Evolutionary conservation across 2,329 filamentous ascomycete species (phyloP).

Genomic region (Colletotrichum trifolii): DNA sequence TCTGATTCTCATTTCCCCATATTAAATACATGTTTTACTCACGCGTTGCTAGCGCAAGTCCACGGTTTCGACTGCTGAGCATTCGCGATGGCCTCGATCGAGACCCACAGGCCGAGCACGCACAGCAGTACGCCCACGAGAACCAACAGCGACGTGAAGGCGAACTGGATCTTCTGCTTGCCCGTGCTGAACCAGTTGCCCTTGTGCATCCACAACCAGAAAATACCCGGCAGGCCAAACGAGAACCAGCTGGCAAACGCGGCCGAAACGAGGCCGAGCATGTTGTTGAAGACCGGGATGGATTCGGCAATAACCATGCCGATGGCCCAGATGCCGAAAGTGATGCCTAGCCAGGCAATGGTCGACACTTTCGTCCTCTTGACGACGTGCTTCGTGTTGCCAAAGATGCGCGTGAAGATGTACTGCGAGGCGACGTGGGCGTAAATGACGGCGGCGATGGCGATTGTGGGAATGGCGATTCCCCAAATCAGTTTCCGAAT

Average conservation of each 20-base stretch:
- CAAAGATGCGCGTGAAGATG: slow-evolving; percentile 72
- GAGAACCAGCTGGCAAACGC: slow-evolving; percentile 77
- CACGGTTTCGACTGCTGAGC: slow-evolving; percentile 46
- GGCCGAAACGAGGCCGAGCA: slow-evolving; percentile 72
- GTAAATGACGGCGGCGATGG: slow-evolving; percentile 78
- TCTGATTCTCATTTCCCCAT: neutral
- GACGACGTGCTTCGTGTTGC: slow-evolving; percentile 65
- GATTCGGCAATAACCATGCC: slow-evolving; percentile 76
- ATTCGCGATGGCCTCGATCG: slow-evolving; percentile 48
- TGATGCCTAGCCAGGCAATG: slow-evolving; percentile 68
- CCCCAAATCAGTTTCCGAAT: slow-evolving; percentile 75
- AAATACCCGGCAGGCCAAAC: slow-evolving; percentile 57
- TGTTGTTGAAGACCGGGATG: slow-evolving; percentile 75
- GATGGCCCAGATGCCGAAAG: slow-evolving; percentile 65
- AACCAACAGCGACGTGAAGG: slow-evolving; percentile 45
- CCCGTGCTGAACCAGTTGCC: slow-evolving; percentile 50
- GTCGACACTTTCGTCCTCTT: slow-evolving; percentile 62
- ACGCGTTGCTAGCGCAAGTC: slow-evolving; percentile 48
- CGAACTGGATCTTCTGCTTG: slow-evolving; percentile 46
- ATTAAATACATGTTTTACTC: neutral
- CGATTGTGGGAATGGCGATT: slow-evolving; percentile 75
- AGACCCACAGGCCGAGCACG: slow-evolving; percentile 52
- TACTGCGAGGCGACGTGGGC: slow-evolving; percentile 75
- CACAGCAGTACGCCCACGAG: slow-evolving; percentile 50
- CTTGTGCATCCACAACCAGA: slow-evolving; percentile 60